A percentile compares a stretch with the other conserved stretches of the same genome.
Conservation (phyloP, 2,329 filamentous ascomycete species). For the Colletotrichum coccodes region DNA sequence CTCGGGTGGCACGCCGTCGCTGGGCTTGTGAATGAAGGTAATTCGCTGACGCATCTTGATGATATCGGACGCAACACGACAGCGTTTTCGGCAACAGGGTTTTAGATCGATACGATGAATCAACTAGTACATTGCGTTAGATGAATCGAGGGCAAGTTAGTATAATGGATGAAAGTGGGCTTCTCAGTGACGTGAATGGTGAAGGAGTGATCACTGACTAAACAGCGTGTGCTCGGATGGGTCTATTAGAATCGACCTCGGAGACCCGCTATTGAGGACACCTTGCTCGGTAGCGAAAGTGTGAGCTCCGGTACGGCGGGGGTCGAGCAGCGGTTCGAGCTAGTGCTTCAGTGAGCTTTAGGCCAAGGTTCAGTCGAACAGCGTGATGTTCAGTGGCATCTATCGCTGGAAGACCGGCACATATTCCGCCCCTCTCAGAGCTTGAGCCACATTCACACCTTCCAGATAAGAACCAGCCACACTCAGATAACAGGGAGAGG, state of each 20-base stretch:
- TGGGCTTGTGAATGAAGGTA: slow-evolving; percentile 79
- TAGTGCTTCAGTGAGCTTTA: not conserved
- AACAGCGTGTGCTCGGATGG: not conserved
- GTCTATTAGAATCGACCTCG: slow-evolving; percentile 3
- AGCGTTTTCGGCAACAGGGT: not conserved
- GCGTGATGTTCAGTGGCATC: not conserved
- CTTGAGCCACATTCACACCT: not conserved
- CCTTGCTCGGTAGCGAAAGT: slow-evolving; percentile 16
- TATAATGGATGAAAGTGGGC: not conserved
- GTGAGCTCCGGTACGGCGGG: not conserved
- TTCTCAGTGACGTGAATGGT: slow-evolving; percentile 14
- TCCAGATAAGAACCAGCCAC: not conserved
- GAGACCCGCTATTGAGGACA: slow-evolving; percentile 23
- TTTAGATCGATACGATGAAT: not conserved
- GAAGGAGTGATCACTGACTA: not conserved
- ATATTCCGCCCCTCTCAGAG: not conserved
- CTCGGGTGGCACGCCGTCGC: slow-evolving; percentile 71
- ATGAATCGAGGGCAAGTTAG: not conserved
- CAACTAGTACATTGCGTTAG: not conserved
- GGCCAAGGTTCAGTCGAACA: not conserved
- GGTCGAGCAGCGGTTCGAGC: not conserved
- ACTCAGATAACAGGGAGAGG: not conserved
- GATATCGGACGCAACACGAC: not conserved
- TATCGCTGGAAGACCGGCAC: not conserved
- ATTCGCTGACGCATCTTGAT: slow-evolving; percentile 78